Evolutionary conservation across 108 stramenopile genomes (phyloP).

Genomic region (Schizochytrium sp.): DNA sequence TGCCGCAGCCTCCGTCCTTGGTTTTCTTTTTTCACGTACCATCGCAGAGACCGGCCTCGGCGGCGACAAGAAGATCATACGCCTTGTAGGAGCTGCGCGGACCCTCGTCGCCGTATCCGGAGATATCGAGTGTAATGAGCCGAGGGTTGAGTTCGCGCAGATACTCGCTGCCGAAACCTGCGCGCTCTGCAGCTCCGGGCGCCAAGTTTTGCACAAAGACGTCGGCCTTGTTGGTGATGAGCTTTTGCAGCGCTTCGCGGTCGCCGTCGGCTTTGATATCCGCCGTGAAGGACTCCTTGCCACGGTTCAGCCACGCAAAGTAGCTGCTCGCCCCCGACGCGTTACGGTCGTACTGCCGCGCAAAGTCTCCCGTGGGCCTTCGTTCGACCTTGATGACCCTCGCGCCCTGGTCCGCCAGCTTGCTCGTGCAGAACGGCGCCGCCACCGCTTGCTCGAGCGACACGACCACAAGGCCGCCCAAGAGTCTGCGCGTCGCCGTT

Average conservation of each 20-base stretch:
- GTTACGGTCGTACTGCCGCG: background rate
- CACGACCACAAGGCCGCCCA: background rate
- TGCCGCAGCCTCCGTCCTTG: too few relatives aligned
- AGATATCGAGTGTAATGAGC: constrained; percentile 6
- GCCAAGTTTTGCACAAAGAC: constrained; percentile 15
- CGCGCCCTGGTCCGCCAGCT: constrained; percentile 11
- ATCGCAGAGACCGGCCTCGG: background rate
- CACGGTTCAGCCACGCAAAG: constrained; percentile 7
- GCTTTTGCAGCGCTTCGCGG: background rate
- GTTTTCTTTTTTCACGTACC: background rate
- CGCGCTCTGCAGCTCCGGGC: background rate
- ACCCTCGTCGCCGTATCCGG: constrained; percentile 1
- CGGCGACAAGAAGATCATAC: background rate
- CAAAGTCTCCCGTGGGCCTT: background rate
- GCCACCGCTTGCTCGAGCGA: constrained; percentile 12
- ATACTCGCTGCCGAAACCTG: background rate
- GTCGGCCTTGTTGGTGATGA: background rate
- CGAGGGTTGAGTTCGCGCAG: background rate
- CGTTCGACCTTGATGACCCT: constrained; percentile 6
- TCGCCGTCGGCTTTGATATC: background rate
- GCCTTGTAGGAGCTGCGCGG: constrained; percentile 7
- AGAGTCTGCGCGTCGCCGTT: background rate
- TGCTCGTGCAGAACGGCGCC: constrained; percentile 16
- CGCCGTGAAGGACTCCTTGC: background rate
- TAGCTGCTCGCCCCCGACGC: background rate